Evolutionary conservation across 116 monocot genomes (phyloP).

Genomic region (Trichopus zeylanicus): DNA sequence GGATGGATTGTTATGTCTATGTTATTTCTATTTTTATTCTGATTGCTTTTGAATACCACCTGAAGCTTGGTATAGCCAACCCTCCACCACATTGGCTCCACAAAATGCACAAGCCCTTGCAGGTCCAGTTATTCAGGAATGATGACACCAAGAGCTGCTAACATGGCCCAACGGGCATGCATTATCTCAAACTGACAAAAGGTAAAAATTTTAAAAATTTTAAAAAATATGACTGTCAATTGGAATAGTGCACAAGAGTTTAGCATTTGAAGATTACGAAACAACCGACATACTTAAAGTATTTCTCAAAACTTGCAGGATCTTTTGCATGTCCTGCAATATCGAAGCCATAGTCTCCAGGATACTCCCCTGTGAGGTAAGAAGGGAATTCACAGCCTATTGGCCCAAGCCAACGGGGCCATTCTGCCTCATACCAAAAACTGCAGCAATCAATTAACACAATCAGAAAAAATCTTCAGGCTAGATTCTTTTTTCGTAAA

Average conservation of each 20-base stretch:
- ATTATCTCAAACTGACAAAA: constrained; percentile 85
- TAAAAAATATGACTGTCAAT: background rate
- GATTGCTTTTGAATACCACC: constrained; percentile 16
- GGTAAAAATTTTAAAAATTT: background rate
- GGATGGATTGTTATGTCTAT: background rate
- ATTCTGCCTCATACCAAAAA: constrained; percentile 70
- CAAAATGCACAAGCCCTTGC: constrained; percentile 69
- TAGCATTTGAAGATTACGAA: background rate
- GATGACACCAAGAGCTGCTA: constrained; percentile 80
- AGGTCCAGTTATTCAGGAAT: constrained; percentile 81
- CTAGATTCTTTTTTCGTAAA: background rate
- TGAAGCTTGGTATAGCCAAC: constrained; percentile 98
- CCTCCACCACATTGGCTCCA: constrained; percentile 95
- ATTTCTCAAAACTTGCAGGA: constrained; percentile 63
- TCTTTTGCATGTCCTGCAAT: constrained; percentile 78
- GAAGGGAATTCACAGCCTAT: constrained; percentile 73
- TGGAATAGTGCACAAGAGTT: background rate
- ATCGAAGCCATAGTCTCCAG: constrained; percentile 98
- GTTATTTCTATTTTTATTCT: background rate
- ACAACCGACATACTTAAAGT: constrained; percentile 71
- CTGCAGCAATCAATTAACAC: constrained; percentile 25
- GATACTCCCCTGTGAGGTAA: constrained; percentile 77
- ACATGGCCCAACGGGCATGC: constrained; percentile 98
- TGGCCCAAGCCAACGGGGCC: constrained; percentile 97
- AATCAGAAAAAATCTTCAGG: background rate